Conservation (phyloP, 352 stramenopile species). For the Phytophthora foliorum region DNA sequence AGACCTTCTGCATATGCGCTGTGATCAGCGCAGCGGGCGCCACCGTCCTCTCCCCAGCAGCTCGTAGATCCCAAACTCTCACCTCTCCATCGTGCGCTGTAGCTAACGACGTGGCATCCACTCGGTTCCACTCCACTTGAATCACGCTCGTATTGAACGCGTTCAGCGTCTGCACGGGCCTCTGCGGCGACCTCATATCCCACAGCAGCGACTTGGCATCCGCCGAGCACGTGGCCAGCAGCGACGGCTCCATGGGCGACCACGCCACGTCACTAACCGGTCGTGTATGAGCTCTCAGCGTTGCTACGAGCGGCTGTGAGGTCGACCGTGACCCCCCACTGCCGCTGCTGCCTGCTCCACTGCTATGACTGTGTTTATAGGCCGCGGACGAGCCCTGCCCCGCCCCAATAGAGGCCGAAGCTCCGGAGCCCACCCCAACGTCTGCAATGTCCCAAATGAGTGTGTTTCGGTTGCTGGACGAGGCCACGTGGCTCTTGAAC, state of each 20-base stretch:
- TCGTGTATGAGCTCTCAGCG: slow-evolving; percentile 76
- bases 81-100: slow-evolving; percentile 86
- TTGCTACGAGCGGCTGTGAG: slow-evolving; percentile 72
- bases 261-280: slow-evolving; percentile 83
- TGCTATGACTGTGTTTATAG: slow-evolving; percentile 35
- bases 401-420: slow-evolving; percentile 29
- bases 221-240: slow-evolving; percentile 83
- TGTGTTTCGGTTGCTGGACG: slow-evolving; percentile 85
- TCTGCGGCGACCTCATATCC: slow-evolving; percentile 79
- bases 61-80: slow-evolving; percentile 79
- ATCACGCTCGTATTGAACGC: slow-evolving; percentile 75
- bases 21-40: slow-evolving; percentile 70
- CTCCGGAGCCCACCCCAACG: slow-evolving; percentile 19
- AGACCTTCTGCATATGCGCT: slow-evolving; percentile 89
- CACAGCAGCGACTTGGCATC: slow-evolving; percentile 86
- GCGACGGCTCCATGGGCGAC: slow-evolving; percentile 73
- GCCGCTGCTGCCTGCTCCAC: slow-evolving; percentile 4
- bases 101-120: slow-evolving; percentile 73
- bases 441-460: slow-evolving; percentile 81
- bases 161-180: slow-evolving; percentile 75
- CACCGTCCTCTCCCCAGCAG: slow-evolving; percentile 50
- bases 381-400: slow-evolving; percentile 24
- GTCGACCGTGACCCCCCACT: slow-evolving; percentile 28
- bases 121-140: slow-evolving; percentile 83
- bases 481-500: slow-evolving; percentile 76